Base-by-base conservation (phyloP, 192 early-diverging fungal species). In the Coemansia furcata region DNA sequence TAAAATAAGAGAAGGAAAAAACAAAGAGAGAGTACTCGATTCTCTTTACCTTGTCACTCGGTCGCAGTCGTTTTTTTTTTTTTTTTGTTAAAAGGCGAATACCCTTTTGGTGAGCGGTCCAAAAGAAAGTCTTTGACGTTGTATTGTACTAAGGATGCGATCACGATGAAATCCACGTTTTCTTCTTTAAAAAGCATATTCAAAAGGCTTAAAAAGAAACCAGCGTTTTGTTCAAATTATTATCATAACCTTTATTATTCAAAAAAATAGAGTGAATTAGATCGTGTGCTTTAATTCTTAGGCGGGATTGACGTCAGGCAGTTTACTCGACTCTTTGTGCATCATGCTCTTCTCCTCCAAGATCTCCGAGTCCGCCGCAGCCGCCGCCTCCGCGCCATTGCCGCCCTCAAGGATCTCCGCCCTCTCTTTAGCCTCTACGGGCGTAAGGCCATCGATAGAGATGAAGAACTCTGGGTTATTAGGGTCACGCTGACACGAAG, bases 391-490 rank as follows among this genome's bases (percentile, higher is more conserved):
- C 21, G 12, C 39, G 23, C 43, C 23, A 52, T 62, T 52, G 6
- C 44, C 58, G 1, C 64, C 52, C n/a, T 54, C 62, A 0, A 64
- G 33, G 17, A 65, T 40, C 9, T 59, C 66, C n/a, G 50, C 47
- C 15, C 39, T 42, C 60, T 44, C 65, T 9, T 26, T 57, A 15
- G 35, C 44, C 62, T 23, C 32, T 14, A 39, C 43, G 11, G 61
- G 61, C 10, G 69, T 44, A 19, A 68, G 6, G 0, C 78, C 78
- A 49, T 81, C 78, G 35, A 81, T 73, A 3, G 73, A 63, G 26
- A 81, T 62, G 14, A 62, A 62, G 37, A 81, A 81, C 65, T 81
- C 78, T 10, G 78, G 78, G 44, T 50, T 81, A 26, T 76, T 81
- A 9, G 73, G 78, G 35, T 81, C 73, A 10, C 71, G 52, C 65